These are phyloP conservation scores for Phlyctochytrium arcticum DNA, from an alignment of 192 early-diverging fungal species.

Conservation along the genomic window DNA sequence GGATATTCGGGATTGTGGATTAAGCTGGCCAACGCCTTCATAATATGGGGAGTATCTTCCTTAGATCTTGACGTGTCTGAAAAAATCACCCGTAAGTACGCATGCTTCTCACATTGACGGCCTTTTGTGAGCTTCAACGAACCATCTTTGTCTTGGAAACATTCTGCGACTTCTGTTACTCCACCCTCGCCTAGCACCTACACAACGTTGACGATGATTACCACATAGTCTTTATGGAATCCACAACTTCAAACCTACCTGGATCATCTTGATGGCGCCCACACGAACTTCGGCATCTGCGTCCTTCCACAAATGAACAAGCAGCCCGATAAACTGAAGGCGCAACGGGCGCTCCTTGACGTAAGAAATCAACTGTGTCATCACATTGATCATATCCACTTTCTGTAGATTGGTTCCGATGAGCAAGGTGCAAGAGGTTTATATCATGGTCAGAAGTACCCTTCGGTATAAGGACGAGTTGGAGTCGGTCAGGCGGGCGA, in stretches of 20 bases:
- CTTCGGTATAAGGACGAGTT: constrained; percentile 32
- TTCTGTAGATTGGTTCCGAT: constrained; percentile 31
- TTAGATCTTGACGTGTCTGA: background rate
- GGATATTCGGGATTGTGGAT: constrained; percentile 46
- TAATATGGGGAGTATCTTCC: constrained; percentile 26
- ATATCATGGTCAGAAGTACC: constrained; percentile 21
- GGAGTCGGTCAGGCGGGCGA: constrained; percentile 29
- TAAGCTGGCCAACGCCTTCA: constrained; percentile 45
- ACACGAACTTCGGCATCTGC: constrained; percentile 50
- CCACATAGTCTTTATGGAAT: background rate
- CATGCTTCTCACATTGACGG: background rate
- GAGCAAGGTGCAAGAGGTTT: background rate
- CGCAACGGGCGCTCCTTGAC: constrained; percentile 19
- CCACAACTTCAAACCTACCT: background rate
- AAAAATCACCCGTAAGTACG: background rate
- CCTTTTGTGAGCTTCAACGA: background rate
- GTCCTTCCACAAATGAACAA: constrained; percentile 51
- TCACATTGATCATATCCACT: constrained; percentile 44
- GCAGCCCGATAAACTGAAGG: constrained; percentile 27
- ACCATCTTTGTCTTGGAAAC: constrained; percentile 26
- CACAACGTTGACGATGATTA: background rate
- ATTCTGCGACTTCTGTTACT: constrained; percentile 43
- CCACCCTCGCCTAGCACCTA: constrained; percentile 41
- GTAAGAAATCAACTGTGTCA: constrained; percentile 36
- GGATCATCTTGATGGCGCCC: constrained; percentile 47